phyloP scores from a whole-genome alignment of 805 yeast species.

The Nakazawaea pomicola region DNA sequence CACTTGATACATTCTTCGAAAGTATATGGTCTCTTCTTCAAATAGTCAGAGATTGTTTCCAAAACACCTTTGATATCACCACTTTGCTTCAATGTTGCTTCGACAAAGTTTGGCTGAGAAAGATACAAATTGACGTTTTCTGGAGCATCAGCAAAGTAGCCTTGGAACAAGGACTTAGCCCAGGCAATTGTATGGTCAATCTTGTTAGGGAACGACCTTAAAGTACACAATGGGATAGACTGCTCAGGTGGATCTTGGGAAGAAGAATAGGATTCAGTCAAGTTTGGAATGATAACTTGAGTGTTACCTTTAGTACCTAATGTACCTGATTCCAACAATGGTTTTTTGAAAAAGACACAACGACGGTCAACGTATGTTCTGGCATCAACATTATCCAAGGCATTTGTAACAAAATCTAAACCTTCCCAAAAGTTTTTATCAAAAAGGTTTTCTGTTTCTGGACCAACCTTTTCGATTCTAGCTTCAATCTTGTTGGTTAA shows the following conservation, averaged over 20 bases:
- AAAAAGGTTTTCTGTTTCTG: conserved; percentile 86
- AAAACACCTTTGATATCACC: conserved; percentile 87
- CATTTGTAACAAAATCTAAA: conserved; percentile 90
- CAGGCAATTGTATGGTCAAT: conserved; percentile 99
- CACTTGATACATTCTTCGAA: conserved; percentile 94
- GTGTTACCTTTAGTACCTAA: conserved; percentile 98
- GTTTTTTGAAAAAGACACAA: conserved; percentile 87
- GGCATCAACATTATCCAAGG: conserved; percentile 96
- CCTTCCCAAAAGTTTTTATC: conserved; percentile 80
- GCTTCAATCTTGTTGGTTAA: conserved; percentile 72
- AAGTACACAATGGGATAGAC: conserved; percentile 93
- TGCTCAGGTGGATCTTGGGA: conserved; percentile 99
- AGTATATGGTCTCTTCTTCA: conserved; percentile 76
- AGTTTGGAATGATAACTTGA: conserved; percentile 88
- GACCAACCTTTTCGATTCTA: conserved; percentile 82
- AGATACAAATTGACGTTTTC: conserved; percentile 89
- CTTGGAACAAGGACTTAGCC: conserved; percentile 95
- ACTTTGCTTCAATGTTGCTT: conserved; percentile 83
- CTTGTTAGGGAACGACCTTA: conserved; percentile 95
- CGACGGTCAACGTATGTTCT: conserved; percentile 97
- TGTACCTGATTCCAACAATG: conserved; percentile 94
- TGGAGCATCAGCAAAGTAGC: conserved; percentile 84
- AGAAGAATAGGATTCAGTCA: conserved; percentile 94
- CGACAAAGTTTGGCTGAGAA: conserved; percentile 89
- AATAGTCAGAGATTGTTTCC: conserved; percentile 71